Evolutionary conservation across 2,329 filamentous ascomycete genomes (phyloP).

Genomic region (Trichoderma sp.): DNA sequence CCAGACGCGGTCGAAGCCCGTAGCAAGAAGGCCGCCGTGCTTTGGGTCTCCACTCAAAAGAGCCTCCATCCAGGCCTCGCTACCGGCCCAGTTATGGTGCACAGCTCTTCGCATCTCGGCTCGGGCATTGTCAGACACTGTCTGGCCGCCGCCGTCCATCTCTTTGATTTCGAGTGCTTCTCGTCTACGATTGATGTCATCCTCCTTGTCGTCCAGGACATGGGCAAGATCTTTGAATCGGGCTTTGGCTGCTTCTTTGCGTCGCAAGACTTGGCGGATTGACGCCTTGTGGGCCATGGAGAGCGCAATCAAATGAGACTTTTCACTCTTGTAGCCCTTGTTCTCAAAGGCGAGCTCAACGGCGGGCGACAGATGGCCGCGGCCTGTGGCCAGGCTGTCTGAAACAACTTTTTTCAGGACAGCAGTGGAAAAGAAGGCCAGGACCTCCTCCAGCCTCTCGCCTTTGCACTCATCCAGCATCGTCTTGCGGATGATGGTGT

Average conservation of each 20-base stretch:
- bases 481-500: slow-evolving; percentile 82
- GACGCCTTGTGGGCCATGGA: slow-evolving; percentile 74
- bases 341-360: slow-evolving; percentile 62
- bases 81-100: slow-evolving; percentile 77
- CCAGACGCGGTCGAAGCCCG: slow-evolving; percentile 74
- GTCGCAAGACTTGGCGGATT: slow-evolving; percentile 60
- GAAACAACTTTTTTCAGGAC: slow-evolving; percentile 73
- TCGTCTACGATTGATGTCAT: slow-evolving; percentile 57
- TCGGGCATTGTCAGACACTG: slow-evolving; percentile 49
- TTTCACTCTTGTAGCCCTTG: slow-evolving; percentile 59
- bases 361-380: slow-evolving; percentile 53
- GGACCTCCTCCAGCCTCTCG: slow-evolving; percentile 83
- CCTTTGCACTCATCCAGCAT: slow-evolving; percentile 97
- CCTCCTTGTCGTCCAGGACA: slow-evolving; percentile 66
- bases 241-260: slow-evolving; percentile 62
- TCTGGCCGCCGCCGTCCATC: slow-evolving; percentile 35
- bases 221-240: slow-evolving; percentile 67
- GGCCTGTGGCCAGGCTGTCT: slow-evolving; percentile 44
- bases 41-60: slow-evolving; percentile 69
- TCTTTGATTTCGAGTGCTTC: slow-evolving; percentile 49
- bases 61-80: slow-evolving; percentile 72
- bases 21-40: slow-evolving; percentile 65
- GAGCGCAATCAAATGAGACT: slow-evolving; percentile 63
- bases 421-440: slow-evolving; percentile 80
- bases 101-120: slow-evolving; percentile 62